Conservation (phyloP, 2,329 filamentous ascomycete genomes). For the Talaromyces sp. region DNA sequence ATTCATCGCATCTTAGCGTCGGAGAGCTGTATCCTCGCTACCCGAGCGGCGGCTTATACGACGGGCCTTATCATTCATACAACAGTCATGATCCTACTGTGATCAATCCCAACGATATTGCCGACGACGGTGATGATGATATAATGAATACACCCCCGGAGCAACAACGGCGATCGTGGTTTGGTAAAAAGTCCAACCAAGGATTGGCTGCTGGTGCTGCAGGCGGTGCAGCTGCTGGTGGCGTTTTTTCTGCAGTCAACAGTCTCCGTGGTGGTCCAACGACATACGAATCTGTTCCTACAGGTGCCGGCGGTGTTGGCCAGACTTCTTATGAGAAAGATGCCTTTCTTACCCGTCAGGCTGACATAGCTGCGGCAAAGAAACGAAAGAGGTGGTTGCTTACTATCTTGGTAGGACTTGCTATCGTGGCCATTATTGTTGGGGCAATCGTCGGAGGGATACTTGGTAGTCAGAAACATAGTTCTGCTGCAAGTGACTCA, state of each 20-base stretch:
- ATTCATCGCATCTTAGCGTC: slow-evolving; percentile 50
- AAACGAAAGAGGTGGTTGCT: slow-evolving; percentile 69
- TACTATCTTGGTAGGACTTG: slow-evolving; percentile 41
- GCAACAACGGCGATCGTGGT: slow-evolving; percentile 53
- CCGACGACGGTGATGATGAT: slow-evolving; percentile 85
- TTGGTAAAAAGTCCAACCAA: slow-evolving; percentile 41
- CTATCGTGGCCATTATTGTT: slow-evolving; percentile 63
- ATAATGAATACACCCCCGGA: slow-evolving; percentile 54
- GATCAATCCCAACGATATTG: slow-evolving; percentile 75
- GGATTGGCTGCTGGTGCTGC: slow-evolving; percentile 35
- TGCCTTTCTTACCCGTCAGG: slow-evolving; percentile 61
- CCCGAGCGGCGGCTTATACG: slow-evolving; percentile 43
- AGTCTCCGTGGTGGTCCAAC: slow-evolving; percentile 42
- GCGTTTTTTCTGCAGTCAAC: slow-evolving; percentile 36
- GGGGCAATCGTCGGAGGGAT: slow-evolving; percentile 73
- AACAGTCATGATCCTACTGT: slow-evolving; percentile 48
- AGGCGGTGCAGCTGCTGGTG: slow-evolving; percentile 43
- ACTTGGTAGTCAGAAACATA: slow-evolving; percentile 54
- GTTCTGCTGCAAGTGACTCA: slow-evolving; percentile 19
- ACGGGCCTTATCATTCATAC: slow-evolving; percentile 58
- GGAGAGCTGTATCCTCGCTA: slow-evolving; percentile 38
- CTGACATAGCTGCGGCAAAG: slow-evolving; percentile 48
- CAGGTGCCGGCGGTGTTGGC: slow-evolving; percentile 27
- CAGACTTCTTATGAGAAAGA: slow-evolving; percentile 55
- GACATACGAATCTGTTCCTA: slow-evolving; percentile 56